A percentile compares a stretch with the other conserved stretches of the same genome.
These are phyloP conservation scores for Ceratobasidium sp. DNA, from an alignment of 1,284 basidiomycete species.

Conservation along the genomic window DNA sequence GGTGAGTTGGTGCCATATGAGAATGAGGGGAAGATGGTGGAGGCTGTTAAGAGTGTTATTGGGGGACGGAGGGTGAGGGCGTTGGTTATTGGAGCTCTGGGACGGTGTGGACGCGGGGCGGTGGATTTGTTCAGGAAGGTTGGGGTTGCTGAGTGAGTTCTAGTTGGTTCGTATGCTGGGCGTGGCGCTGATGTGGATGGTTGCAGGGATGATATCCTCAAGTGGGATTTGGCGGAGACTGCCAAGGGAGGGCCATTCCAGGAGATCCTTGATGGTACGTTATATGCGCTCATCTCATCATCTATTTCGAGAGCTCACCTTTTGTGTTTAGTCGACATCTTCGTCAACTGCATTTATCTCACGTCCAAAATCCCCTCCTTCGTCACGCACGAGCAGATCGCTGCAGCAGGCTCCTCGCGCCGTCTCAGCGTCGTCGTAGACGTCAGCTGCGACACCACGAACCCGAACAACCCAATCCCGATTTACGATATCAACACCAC, in stretches of 20 bases:
- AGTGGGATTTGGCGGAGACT: slow-evolving; percentile 99
- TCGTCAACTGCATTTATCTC: slow-evolving; percentile 99
- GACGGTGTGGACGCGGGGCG: slow-evolving; percentile 96
- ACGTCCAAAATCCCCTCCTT: slow-evolving; percentile 90
- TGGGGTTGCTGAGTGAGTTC: slow-evolving; percentile 83
- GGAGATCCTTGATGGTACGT: slow-evolving; percentile 84
- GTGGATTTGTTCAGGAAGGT: slow-evolving; percentile 95
- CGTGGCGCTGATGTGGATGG: slow-evolving; percentile 5
- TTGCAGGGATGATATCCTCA: slow-evolving; percentile 87
- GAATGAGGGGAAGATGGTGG: slow-evolving; percentile 86
- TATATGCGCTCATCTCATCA: not conserved
- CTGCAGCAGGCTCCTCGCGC: slow-evolving; percentile 74
- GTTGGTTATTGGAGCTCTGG: slow-evolving; percentile 95
- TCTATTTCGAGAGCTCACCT: not conserved
- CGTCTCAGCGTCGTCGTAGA: slow-evolving; percentile 90
- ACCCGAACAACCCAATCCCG: slow-evolving; percentile 98
- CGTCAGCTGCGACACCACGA: slow-evolving; percentile 99
- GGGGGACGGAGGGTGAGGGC: slow-evolving; percentile 80
- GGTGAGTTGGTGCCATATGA: slow-evolving; percentile 80
- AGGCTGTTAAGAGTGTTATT: slow-evolving; percentile 73
- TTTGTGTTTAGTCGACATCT: slow-evolving; percentile 81
- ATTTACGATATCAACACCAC: slow-evolving; percentile 97
- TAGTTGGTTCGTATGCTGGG: slow-evolving; percentile 6
- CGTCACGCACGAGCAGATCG: slow-evolving; percentile 79
- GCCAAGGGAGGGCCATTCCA: slow-evolving; percentile 96